Conservation (phyloP, 140 eudicot genomes). For the Cichorium intybus region DNA sequence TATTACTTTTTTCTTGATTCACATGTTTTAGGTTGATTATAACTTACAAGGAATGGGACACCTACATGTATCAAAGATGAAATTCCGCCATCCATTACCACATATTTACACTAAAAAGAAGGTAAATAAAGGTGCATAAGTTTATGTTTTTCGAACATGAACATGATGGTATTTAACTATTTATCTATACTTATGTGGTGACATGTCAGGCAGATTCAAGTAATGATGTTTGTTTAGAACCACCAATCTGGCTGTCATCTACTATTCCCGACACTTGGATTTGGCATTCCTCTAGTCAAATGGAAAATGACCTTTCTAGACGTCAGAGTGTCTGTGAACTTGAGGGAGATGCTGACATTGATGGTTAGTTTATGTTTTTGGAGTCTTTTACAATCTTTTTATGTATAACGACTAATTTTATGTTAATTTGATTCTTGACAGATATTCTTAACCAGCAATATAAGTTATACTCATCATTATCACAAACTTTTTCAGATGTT, state of each 20-base stretch:
- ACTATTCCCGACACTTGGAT: slow-evolving; percentile 82
- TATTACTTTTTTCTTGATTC: neutral
- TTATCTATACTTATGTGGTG: slow-evolving; percentile 22
- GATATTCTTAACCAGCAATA: slow-evolving; percentile 76
- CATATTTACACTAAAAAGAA: slow-evolving; percentile 38
- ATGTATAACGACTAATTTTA: slow-evolving; percentile 4
- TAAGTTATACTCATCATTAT: slow-evolving; percentile 61
- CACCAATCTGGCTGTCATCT: slow-evolving; percentile 68
- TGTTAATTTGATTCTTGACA: slow-evolving; percentile 29
- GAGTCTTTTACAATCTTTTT: neutral
- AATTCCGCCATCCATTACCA: slow-evolving; percentile 89
- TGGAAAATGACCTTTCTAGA: slow-evolving; percentile 28
- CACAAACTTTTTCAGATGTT: slow-evolving; percentile 72
- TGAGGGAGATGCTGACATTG: slow-evolving; percentile 85
- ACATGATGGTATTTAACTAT: slow-evolving; percentile 15
- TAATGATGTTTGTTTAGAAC: slow-evolving; percentile 28
- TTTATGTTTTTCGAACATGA: slow-evolving; percentile 10
- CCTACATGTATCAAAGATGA: slow-evolving; percentile 81
- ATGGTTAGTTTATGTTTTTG: slow-evolving; percentile 51
- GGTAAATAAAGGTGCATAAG: slow-evolving; percentile 5
- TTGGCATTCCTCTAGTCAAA: slow-evolving; percentile 59
- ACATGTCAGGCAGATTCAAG: slow-evolving; percentile 58
- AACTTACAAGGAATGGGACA: slow-evolving; percentile 99
- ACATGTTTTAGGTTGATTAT: slow-evolving; percentile 59
- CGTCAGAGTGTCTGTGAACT: slow-evolving; percentile 93